phyloP scores from a whole-genome alignment of 1,284 basidiomycete genomes.

The Tilletia setariae region DNA sequence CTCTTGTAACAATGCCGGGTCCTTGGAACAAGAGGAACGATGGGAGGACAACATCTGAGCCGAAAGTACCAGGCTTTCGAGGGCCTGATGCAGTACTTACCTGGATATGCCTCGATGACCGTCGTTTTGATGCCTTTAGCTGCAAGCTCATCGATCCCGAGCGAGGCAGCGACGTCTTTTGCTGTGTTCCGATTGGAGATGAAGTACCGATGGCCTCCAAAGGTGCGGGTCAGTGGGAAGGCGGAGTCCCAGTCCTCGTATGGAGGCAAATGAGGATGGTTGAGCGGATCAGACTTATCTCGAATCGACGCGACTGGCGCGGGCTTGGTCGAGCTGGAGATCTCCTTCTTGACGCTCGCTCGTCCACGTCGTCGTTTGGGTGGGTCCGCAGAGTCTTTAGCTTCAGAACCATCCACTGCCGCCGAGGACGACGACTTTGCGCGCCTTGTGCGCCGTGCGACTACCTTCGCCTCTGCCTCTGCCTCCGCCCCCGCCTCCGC shows the following conservation, averaged over 20 bases:
- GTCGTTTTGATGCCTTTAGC: conserved; percentile 38
- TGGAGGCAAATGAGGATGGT: conserved; percentile 35
- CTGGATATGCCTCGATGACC: conserved; percentile 49
- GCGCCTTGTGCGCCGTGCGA: too few relatives aligned
- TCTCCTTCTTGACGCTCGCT: too few relatives aligned
- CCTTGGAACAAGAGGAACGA: conserved; percentile 15
- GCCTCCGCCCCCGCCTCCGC: too few relatives aligned
- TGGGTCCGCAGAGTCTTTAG: too few relatives aligned
- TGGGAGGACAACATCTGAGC: background rate
- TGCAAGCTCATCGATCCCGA: conserved; percentile 27
- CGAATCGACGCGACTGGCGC: too few relatives aligned
- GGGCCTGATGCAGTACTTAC: too few relatives aligned
- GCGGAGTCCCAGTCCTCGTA: conserved; percentile 29
- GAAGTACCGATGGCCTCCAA: conserved; percentile 37
- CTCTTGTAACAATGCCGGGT: conserved; percentile 42
- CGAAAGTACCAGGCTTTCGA: too few relatives aligned
- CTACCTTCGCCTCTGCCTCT: too few relatives aligned
- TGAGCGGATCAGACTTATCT: conserved; percentile 19
- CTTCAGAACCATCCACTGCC: too few relatives aligned
- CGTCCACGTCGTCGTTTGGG: too few relatives aligned
- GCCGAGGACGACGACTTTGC: too few relatives aligned
- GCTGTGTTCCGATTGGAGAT: conserved; percentile 36
- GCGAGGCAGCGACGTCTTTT: conserved; percentile 25
- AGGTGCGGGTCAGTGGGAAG: conserved; percentile 27
- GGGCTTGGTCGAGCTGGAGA: too few relatives aligned